A percentile compares a stretch with the other conserved stretches of the same genome.
Conservation (phyloP, 768 basidiomycete species). For the Russula sp. region DNA sequence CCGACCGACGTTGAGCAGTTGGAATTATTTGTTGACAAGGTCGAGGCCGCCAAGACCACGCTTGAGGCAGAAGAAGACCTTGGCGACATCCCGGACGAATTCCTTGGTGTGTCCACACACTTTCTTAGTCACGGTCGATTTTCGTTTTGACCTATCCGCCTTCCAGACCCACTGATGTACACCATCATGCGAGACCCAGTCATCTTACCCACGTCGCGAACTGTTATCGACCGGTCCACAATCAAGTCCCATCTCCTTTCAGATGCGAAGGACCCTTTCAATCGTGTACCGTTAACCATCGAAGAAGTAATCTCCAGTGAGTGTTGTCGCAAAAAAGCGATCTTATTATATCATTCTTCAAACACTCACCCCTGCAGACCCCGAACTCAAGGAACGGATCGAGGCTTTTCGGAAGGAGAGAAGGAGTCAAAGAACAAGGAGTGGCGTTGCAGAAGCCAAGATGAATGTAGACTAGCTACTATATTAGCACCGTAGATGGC, state of each 20-base stretch:
- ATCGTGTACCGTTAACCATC: conserved; percentile 72
- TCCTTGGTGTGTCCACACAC: conserved; percentile 54
- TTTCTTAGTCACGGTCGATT: conserved; percentile 7
- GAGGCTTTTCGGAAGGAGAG: conserved; percentile 61
- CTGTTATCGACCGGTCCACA: conserved; percentile 78
- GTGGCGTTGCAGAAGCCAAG: conserved; percentile 21
- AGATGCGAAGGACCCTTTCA: conserved; percentile 92
- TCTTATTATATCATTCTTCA: not conserved
- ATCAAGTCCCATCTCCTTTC: conserved; percentile 94
- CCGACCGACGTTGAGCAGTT: conserved; percentile 69
- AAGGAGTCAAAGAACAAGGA: conserved; percentile 30
- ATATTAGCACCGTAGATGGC: conserved; percentile 5
- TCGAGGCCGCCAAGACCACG: conserved; percentile 73
- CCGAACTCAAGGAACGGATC: conserved; percentile 68
- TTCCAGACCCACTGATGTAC: conserved; percentile 78
- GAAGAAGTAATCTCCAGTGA: conserved; percentile 73
- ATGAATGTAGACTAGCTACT: conserved; percentile 18
- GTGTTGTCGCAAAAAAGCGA: conserved; percentile 24
- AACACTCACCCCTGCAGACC: conserved; percentile 34
- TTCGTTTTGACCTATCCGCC: conserved; percentile 10
- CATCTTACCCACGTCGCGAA: conserved; percentile 71
- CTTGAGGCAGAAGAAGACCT: conserved; percentile 88
- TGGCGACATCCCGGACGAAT: conserved; percentile 93
- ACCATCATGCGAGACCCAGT: conserved; percentile 96
- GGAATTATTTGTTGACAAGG: conserved; percentile 62